phyloP scores from a whole-genome alignment of 108 stramenopile species.

The Licmophora abbreviata region DNA sequence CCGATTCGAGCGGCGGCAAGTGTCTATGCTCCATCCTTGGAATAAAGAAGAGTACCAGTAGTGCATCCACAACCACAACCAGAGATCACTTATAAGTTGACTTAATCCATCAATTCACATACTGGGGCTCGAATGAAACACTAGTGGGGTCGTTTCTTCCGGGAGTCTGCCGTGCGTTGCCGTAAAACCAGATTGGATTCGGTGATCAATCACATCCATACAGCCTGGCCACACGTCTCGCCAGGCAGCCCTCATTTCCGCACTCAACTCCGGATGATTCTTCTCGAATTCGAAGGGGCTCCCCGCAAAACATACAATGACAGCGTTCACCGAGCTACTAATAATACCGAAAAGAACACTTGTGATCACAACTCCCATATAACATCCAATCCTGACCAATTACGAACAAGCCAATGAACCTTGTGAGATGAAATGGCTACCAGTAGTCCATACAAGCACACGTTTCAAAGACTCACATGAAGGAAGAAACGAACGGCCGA shows the following conservation, averaged over 20 bases:
- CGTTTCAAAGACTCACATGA: too few relatives aligned
- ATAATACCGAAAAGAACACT: conserved; percentile 69
- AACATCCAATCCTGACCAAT: conserved; percentile 45
- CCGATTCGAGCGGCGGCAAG: conserved; percentile 51
- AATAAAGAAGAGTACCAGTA: too few relatives aligned
- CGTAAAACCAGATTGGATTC: too few relatives aligned
- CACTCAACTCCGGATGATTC: conserved; percentile 75
- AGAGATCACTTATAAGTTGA: too few relatives aligned
- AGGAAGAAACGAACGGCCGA: conserved; percentile 36
- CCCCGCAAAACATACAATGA: conserved; percentile 87
- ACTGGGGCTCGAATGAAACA: too few relatives aligned
- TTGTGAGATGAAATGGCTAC: not conserved
- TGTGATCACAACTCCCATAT: conserved; percentile 69
- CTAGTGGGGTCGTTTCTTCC: too few relatives aligned
- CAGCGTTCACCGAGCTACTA: conserved; percentile 72
- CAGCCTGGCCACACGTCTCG: conserved; percentile 84
- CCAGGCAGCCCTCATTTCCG: conserved; percentile 77
- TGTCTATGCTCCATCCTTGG: conserved; percentile 10
- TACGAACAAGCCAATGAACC: not conserved
- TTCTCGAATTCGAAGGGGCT: conserved; percentile 75
- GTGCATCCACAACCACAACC: too few relatives aligned
- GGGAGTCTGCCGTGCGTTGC: too few relatives aligned
- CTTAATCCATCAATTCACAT: too few relatives aligned
- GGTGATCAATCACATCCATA: conserved; percentile 64
- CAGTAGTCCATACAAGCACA: not conserved